Percentiles rank a stretch among this genome's conserved stretches.
Conservation (phyloP, 1,139 yeast genomes). For the Yamadazyma dushanensis region DNA sequence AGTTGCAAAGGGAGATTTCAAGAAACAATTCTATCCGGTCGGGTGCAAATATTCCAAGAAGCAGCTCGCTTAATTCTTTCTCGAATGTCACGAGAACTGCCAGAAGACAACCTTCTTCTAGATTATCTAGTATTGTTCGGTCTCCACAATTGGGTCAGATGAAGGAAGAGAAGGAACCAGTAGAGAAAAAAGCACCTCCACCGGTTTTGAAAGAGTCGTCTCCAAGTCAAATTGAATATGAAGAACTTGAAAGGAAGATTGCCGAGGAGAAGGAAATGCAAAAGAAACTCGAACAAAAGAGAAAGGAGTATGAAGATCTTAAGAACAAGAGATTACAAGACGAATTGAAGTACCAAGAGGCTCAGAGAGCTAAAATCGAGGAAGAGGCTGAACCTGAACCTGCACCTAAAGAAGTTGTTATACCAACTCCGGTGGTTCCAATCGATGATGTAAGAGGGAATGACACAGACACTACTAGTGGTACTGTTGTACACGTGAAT, state of each 20-base stretch:
- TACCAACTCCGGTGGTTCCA: too few species aligned
- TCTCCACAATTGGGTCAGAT: constrained; percentile 12
- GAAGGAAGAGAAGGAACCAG: constrained; percentile 11
- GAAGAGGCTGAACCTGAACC: not conserved
- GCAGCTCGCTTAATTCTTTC: constrained; percentile 22
- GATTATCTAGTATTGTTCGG: constrained; percentile 18
- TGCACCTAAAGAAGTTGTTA: not conserved
- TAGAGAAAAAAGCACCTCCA: not conserved
- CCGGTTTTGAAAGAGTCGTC: constrained; percentile 3
- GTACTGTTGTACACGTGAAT: not conserved
- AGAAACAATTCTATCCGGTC: constrained; percentile 43
- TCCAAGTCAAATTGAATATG: constrained; percentile 13
- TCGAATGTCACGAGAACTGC: constrained; percentile 9
- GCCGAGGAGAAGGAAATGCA: constrained; percentile 33
- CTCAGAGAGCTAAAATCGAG: not conserved
- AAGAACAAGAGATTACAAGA: constrained; percentile 15
- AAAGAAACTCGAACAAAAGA: constrained; percentile 29
- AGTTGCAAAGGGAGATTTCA: constrained; percentile 38
- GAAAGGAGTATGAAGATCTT: constrained; percentile 32
- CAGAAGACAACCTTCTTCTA: constrained; percentile 18
- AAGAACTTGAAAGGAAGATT: constrained; percentile 26
- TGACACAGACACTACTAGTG: not conserved
- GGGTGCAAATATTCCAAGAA: constrained; percentile 27
- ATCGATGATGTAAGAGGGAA: too few species aligned
- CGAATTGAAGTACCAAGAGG: constrained; percentile 4